Evolutionary conservation across 2,329 filamentous ascomycete species (phyloP).

Genomic region (Clonostachys rosea): DNA sequence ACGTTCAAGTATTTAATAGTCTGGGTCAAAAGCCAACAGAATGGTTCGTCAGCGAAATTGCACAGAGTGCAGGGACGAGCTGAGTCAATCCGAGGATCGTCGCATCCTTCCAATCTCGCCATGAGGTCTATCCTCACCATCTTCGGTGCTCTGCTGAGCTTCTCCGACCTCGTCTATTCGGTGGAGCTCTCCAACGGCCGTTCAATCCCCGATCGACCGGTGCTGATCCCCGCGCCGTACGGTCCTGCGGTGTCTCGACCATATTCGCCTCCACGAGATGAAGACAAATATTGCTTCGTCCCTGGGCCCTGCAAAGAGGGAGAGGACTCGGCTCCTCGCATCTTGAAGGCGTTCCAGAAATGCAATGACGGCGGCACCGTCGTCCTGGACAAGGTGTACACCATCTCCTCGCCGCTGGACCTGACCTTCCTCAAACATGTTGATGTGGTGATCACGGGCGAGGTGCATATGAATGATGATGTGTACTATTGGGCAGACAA

Average conservation of each 20-base stretch:
- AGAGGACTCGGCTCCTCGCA: background rate
- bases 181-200: too few relatives aligned
- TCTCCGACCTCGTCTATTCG: too few relatives aligned
- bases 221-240: background rate
- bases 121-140: too few relatives aligned
- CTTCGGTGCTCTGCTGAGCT: too few relatives aligned
- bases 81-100: too few relatives aligned
- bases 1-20: too few relatives aligned
- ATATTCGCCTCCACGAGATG: background rate
- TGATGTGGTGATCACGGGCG: conserved; percentile 53
- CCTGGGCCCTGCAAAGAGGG: background rate
- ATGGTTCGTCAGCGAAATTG: too few relatives aligned
- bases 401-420: conserved; percentile 59
- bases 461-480: conserved; percentile 60
- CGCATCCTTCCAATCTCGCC: too few relatives aligned
- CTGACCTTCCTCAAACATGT: conserved; percentile 60
- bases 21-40: too few relatives aligned
- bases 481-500: conserved; percentile 65
- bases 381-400: conserved; percentile 55
- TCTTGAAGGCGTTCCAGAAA: conserved; percentile 1
- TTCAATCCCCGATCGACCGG: background rate
- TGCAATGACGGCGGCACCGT: conserved; percentile 63
- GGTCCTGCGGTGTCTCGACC: background rate
- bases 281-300: background rate
- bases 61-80: too few relatives aligned